Evolutionary conservation across 139 green algal genomes (phyloP).

Genomic region (Axilococcus clingmanii): DNA sequence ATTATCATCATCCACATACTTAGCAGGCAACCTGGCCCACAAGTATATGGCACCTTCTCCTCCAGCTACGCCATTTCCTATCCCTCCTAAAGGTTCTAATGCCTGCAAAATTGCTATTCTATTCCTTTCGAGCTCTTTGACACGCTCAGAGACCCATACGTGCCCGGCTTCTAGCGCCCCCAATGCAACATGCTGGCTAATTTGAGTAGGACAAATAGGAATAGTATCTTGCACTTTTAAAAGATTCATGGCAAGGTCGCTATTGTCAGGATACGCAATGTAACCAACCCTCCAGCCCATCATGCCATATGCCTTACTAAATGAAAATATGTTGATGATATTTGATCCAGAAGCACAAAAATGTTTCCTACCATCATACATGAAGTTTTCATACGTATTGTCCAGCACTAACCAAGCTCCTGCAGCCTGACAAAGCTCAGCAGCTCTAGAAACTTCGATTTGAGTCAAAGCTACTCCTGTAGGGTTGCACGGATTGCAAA

Average conservation of each 20-base stretch:
- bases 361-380: slow-evolving; percentile 57
- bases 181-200: slow-evolving; percentile 65
- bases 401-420: slow-evolving; percentile 85
- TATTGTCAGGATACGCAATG: slow-evolving; percentile 45
- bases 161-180: slow-evolving; percentile 38
- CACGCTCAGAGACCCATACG: slow-evolving; percentile 42
- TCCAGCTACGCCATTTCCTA: slow-evolving; percentile 35
- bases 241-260: slow-evolving; percentile 37
- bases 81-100: slow-evolving; percentile 44
- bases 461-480: slow-evolving; percentile 65
- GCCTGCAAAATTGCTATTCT: slow-evolving; percentile 44
- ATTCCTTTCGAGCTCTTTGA: slow-evolving; percentile 38
- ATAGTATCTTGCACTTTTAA: slow-evolving; percentile 89
- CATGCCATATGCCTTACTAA: slow-evolving; percentile 85
- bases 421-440: slow-evolving; percentile 36
- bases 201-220: slow-evolving; percentile 71
- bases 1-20: slow-evolving; percentile 49
- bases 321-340: slow-evolving; percentile 79
- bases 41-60: slow-evolving; percentile 89
- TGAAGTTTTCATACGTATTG: slow-evolving; percentile 91
- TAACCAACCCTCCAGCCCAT: slow-evolving; percentile 86
- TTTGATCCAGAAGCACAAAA: slow-evolving; percentile 45
- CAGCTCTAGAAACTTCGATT: slow-evolving; percentile 49
- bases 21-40: slow-evolving; percentile 66
- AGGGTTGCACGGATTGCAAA: slow-evolving; percentile 84